Percentiles rank a stretch among this genome's conserved stretches.
Conservation (phyloP, 306 rosid species). For the Gleditsia sinensis region DNA sequence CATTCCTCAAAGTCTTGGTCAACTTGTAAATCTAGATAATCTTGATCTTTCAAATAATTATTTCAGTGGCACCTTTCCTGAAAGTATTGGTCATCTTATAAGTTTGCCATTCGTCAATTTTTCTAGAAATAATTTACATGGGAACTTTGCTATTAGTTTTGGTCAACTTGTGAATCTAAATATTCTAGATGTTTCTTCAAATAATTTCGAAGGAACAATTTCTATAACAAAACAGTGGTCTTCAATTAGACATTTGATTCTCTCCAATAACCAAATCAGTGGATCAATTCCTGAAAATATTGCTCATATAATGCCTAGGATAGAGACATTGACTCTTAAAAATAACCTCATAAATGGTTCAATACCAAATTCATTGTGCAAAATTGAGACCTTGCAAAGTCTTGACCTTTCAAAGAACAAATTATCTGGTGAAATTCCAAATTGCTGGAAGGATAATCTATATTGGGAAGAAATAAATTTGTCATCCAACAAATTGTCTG, state of each 20-base stretch:
- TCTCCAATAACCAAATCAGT: background rate
- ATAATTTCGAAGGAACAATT: background rate
- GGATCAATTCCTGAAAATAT: background rate
- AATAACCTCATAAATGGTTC: constrained; percentile 4
- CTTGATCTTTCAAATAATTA: background rate
- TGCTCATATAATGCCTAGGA: background rate
- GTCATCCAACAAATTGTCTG: background rate
- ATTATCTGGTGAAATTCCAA: background rate
- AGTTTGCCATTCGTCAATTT: too few relatives aligned
- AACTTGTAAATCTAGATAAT: background rate
- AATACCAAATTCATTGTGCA: background rate
- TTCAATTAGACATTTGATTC: too few relatives aligned
- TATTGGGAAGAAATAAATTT: background rate
- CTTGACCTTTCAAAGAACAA: constrained; percentile 7
- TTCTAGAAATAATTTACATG: too few relatives aligned
- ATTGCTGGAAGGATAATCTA: background rate
- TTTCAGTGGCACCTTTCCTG: too few relatives aligned
- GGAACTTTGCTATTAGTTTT: too few relatives aligned
- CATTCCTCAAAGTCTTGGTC: background rate
- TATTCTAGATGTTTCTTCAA: background rate
- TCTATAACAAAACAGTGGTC: too few relatives aligned
- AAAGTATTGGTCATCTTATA: too few relatives aligned
- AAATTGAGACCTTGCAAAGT: background rate
- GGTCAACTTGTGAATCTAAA: background rate
- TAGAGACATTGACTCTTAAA: background rate